phyloP scores from a whole-genome alignment of 2,329 filamentous ascomycete genomes.

The Pyrenochaeta sp. region DNA sequence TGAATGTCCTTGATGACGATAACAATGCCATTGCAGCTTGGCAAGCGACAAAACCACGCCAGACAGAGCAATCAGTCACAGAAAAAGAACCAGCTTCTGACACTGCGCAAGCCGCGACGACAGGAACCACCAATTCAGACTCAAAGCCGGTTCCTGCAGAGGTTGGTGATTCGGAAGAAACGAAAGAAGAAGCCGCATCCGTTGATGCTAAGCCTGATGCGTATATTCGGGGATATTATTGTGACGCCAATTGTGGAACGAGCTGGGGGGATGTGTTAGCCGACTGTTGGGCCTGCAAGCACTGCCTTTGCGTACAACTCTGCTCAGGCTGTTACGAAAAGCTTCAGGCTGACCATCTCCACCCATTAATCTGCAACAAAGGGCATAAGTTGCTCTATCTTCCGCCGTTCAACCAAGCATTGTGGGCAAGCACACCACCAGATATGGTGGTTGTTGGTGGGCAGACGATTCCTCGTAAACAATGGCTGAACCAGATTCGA shows the following conservation, averaged over 20 bases:
- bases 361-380: constrained; percentile 12
- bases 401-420: constrained; percentile 3
- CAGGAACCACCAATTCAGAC: not conserved
- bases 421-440: not conserved
- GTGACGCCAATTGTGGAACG: not conserved
- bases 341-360: not conserved
- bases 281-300: constrained; percentile 12
- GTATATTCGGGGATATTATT: not conserved
- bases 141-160: not conserved
- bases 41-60: constrained; percentile 5
- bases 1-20: constrained; percentile 12
- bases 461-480: not conserved
- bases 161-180: not conserved
- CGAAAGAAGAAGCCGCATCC: not conserved
- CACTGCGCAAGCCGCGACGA: too few relatives aligned
- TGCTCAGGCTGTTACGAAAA: constrained; percentile 16
- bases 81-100: too few relatives aligned
- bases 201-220: not conserved
- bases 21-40: constrained; percentile 16
- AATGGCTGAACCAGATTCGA: constrained; percentile 11
- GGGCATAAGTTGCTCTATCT: constrained; percentile 14
- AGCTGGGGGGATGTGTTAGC: constrained; percentile 4
- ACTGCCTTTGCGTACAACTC: constrained; percentile 14
- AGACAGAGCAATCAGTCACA: too few relatives aligned
- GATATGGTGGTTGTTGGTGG: not conserved